Conservation (phyloP, 441 rosid genomes). For the Rhodomyrtus psidioides region DNA sequence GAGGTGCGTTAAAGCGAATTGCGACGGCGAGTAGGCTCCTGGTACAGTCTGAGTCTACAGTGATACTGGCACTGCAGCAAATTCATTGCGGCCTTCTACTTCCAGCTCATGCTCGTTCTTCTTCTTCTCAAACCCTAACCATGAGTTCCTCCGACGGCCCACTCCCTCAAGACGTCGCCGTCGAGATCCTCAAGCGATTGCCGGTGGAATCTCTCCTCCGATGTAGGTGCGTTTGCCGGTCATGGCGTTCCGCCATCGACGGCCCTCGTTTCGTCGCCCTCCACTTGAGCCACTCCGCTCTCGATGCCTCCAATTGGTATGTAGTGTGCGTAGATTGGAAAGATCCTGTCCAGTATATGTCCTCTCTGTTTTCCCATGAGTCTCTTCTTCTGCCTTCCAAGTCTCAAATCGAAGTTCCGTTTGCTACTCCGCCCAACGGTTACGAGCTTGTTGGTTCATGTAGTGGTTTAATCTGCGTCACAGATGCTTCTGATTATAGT, state of each 20-base stretch:
- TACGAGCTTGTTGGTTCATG: too few species aligned
- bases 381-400: not conserved
- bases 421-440: too few species aligned
- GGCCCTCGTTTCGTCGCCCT: not conserved
- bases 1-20: too few species aligned
- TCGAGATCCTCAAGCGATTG: not conserved
- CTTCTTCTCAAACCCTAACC: not conserved
- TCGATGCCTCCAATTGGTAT: not conserved
- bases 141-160: not conserved
- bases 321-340: not conserved
- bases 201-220: not conserved
- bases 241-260: not conserved
- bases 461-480: too few species aligned
- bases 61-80: too few species aligned
- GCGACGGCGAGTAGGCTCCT: too few species aligned
- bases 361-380: not conserved
- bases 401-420: too few species aligned
- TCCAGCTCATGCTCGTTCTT: too few species aligned
- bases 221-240: not conserved
- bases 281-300: not conserved
- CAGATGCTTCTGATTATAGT: accelerated
- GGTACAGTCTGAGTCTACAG: too few species aligned
- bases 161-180: not conserved
- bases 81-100: too few species aligned
- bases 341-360: not conserved